Base-by-base conservation (phyloP, 2,329 filamentous ascomycete species). In the Ophiognomonia clavigignenti-juglandacearum region DNA sequence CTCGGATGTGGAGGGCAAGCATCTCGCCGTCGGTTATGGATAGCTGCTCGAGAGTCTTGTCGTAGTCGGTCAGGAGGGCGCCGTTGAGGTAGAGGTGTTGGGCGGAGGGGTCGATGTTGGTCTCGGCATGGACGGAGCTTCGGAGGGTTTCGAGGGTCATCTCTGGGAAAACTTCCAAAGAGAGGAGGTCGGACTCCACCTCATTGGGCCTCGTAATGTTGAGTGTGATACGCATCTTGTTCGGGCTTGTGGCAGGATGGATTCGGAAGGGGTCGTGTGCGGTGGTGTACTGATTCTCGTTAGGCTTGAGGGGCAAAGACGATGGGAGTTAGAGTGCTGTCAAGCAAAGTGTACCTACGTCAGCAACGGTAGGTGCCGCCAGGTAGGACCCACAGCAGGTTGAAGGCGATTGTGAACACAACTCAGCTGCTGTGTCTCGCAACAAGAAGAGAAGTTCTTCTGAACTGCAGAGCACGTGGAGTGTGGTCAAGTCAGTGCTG, bases 61-160 rank as follows among this genome's bases (percentile, higher is more conserved):
- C 68, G 59, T 91, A 85, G 66, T 90, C 84, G 56, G 73, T 77
- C 46, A 98, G 81, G 35, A 91, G 79, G 55, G 82, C 80, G 55
- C 92, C 93, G 64, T 96, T 95, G 70, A 92, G 86, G 69, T 93
- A 95, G 62, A 97, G 83, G 61, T 89, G 83, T 65, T 96, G 90
- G 39, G 85, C 76, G 37, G 75, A 72, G 16, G 82, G 77, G 23
- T 86, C 80, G 57, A 95, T 83, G 58, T 74, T 74, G 40, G 85
- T 85, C 68, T 97, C 92, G 66, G 83, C 86, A 64, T 93, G 82
- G 62, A 98, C 86, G 61, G 89, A 87, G 62, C 84, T 86, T 67
- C 95, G 95, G 56, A 98, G 79, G 44, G 89, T 85, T 59, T 84
- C 84, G 57, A 97, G 70, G 39, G 88, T 88, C 75, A 93, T 89